Base-by-base conservation (phyloP, 1,139 yeast genomes). In the Candida tropicalis region DNA sequence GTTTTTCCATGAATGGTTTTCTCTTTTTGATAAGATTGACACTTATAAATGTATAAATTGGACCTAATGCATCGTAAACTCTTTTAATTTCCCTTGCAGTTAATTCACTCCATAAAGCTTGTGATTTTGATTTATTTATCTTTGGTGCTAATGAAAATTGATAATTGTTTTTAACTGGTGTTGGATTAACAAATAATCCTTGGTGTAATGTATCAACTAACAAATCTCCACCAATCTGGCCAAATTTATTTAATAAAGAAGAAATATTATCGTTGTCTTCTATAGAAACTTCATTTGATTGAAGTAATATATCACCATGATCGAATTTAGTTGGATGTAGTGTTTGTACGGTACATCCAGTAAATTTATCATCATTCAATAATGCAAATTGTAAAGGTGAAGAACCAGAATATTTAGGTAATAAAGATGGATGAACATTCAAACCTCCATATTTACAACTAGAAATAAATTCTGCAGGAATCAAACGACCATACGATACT, bases 281-380 rank as follows among this genome's bases (percentile, higher is more conserved):
- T 2, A 84, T 68, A 0, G 62, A 54, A 0, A 81, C 51, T 25
- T 62, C 70, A 0, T 59, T 60, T 0, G 87, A 73, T 52, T 85
- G 95, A n/a, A 72, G 60, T 1, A 93, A 59, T 0, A 93, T 76
- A 5, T 73, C 70, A 1, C 99, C 99, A 35, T 69, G 73, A 55
- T 93, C 99, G 56, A 93, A 93, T 57, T 83, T 76, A 0, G 85
- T 77, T 0, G 97, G 97, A 59, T 93, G 97, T 15, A 93, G 63
- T 0, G 96, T 87, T 60, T 93, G 99, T 0, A 95, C 77, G 0
- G 97, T 80, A 9, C 89, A 96, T 0, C 99, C 99, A 0, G 98
- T 84, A 23, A 45, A 51, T 1, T 51, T 35, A 51, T 86, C 93
- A 41, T 73, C 73, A 50, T 86, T 80, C 55, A 90, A 63, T 18